Percentiles rank a stretch among this genome's conserved stretches.
Evolutionary conservation across 2,329 filamentous ascomycete genomes (phyloP).

Genomic region (Hymenoscyphus fructigenus): DNA sequence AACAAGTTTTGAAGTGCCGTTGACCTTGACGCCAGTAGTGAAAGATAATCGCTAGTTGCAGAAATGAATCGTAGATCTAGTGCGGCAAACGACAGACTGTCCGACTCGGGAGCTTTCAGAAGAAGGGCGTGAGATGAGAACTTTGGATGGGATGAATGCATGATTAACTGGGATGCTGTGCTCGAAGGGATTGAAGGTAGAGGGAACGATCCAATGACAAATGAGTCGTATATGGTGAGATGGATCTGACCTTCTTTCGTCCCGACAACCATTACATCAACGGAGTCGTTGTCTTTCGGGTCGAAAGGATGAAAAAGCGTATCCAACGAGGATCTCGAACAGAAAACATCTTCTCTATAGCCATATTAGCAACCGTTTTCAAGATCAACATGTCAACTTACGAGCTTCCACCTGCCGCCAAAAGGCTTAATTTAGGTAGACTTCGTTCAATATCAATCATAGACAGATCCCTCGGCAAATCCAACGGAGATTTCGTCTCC

Average conservation of each 20-base stretch:
- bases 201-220: conserved; percentile 69
- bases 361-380: conserved; percentile 14
- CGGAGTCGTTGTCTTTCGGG: conserved; percentile 66
- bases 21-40: conserved; percentile 80
- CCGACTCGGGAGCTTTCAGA: conserved; percentile 46
- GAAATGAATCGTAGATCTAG: conserved; percentile 83
- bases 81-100: conserved; percentile 62
- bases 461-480: conserved; percentile 71
- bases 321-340: conserved; percentile 37
- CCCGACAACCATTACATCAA: conserved; percentile 76
- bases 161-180: conserved; percentile 39
- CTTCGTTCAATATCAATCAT: conserved; percentile 75
- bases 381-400: conserved; percentile 41
- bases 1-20: conserved; percentile 85
- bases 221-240: conserved; percentile 81
- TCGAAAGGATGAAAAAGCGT: conserved; percentile 40
- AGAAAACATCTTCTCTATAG: conserved; percentile 37
- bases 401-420: conserved; percentile 65
- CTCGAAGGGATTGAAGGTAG: conserved; percentile 40
- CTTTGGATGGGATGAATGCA: conserved; percentile 70
- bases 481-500: conserved; percentile 31
- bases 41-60: conserved; percentile 75
- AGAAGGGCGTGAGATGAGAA: conserved; percentile 76
- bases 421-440: conserved; percentile 71
- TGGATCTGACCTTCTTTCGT: conserved; percentile 70